Evolutionary conservation across 1,284 basidiomycete genomes (phyloP), one percentile per base, ranked within the genome.

Genomic region (Abortiporus biennis): DNA sequence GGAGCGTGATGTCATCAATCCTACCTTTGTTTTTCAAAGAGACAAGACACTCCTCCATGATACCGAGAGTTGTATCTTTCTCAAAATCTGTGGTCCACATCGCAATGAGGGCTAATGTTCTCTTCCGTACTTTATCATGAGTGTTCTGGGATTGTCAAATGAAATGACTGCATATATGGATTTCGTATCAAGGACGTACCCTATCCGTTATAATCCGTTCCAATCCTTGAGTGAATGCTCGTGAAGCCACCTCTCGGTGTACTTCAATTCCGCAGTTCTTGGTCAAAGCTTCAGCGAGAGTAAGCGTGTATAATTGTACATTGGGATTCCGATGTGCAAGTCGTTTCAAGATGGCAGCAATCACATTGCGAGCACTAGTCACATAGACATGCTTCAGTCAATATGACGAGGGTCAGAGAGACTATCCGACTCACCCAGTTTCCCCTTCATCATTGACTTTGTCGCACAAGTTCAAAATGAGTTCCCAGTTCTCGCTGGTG

Each of bases 391-490:
- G 9, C 4, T 16, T 27, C 17, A 25, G 12, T 38, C n/a, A n/a
- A n/a, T n/a, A n/a, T n/a, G n/a, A n/a, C n/a, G n/a, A n/a, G n/a
- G n/a, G n/a, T n/a, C n/a, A n/a, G n/a, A n/a, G n/a, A n/a, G n/a
- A n/a, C n/a, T n/a, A n/a, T n/a, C n/a, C n/a, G n/a, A n/a, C n/a
- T n/a, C n/a, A 92, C 92, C 92, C 92, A 45, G 74, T 64, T 54
- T 84, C 77, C 4, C 89, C 87, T 48, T 97, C 93, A 9, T 92
- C 90, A 9, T 78, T 72, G 3, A 99, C 92, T 67, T 96, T 96
- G 68, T 99, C 96, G 59, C 93, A 97, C n/a, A 99, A 68, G 56
- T 91, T 92, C 40, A 98, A 65, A 49, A 96, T 92, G 46, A 93
- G 71, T 62, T 94, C 92, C 95, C 95, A 99, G 63, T 97, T 91